phyloP scores from a whole-genome alignment of 23 red algal species.

The Chondrus crispus region DNA sequence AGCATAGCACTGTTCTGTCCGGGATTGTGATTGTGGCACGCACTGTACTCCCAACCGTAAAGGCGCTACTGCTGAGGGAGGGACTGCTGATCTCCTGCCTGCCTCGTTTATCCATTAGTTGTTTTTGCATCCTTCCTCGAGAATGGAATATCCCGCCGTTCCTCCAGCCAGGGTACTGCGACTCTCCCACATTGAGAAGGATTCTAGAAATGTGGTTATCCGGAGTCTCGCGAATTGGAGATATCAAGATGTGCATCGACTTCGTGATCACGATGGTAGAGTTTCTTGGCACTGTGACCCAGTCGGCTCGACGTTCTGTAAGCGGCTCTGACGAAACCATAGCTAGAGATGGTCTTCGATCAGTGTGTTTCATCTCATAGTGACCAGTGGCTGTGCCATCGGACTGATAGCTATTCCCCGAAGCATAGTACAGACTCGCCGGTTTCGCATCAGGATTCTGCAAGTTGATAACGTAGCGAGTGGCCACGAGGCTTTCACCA shows the following conservation, averaged over 20 bases:
- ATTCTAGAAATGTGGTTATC: constrained; percentile 35
- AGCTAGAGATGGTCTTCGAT: constrained; percentile 55
- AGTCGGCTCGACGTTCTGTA: constrained; percentile 65
- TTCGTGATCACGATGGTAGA: constrained; percentile 63
- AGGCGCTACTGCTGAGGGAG: not conserved
- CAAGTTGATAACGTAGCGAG: constrained; percentile 58
- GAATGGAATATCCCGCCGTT: constrained; percentile 10
- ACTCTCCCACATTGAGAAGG: constrained; percentile 15
- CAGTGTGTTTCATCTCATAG: constrained; percentile 69
- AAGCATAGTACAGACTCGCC: constrained; percentile 74
- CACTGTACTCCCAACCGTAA: constrained; percentile 22
- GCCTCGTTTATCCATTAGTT: too few species aligned
- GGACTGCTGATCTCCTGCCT: not conserved
- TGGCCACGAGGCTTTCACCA: constrained; percentile 65
- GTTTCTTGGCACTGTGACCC: constrained; percentile 75
- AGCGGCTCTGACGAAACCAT: constrained; percentile 89
- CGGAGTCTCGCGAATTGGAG: not conserved
- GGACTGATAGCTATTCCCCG: constrained; percentile 53
- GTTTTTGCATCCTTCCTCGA: too few species aligned
- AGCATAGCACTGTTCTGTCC: constrained; percentile 44
- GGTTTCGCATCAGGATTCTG: constrained; percentile 43
- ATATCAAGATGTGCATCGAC: constrained; percentile 66
- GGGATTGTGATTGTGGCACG: constrained; percentile 48
- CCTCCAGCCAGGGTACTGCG: not conserved
- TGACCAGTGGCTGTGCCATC: constrained; percentile 54